Conservation (phyloP, 306 rosid species). For the Dicorynia guianensis region DNA sequence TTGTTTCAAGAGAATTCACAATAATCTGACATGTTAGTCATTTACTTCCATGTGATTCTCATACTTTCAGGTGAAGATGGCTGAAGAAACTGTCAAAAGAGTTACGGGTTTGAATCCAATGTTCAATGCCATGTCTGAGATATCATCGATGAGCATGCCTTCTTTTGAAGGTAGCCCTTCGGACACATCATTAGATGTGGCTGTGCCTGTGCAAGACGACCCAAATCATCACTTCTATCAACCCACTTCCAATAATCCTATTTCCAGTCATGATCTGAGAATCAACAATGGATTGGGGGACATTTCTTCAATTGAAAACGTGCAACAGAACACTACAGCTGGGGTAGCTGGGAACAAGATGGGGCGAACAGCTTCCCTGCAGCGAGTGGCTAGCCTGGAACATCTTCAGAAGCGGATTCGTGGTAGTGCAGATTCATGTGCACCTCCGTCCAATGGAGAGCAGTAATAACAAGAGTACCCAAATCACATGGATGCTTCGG, state of each 20-base stretch:
- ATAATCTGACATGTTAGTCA: constrained; percentile 23
- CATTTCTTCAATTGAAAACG: constrained; percentile 61
- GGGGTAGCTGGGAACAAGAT: constrained; percentile 60
- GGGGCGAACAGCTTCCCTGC: constrained; percentile 66
- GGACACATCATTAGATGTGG: constrained; percentile 74
- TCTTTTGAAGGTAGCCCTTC: constrained; percentile 77
- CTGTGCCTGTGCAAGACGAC: constrained; percentile 78
- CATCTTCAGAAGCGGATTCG: constrained; percentile 90
- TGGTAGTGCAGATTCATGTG: constrained; percentile 51
- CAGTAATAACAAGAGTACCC: constrained; percentile 41
- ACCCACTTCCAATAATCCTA: constrained; percentile 50
- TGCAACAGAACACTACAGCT: constrained; percentile 54
- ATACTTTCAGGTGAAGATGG: constrained; percentile 80
- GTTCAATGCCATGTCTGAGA: constrained; percentile 63
- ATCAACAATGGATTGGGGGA: constrained; percentile 58
- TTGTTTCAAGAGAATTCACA: background rate
- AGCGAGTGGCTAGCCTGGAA: constrained; percentile 97
- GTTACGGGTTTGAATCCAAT: constrained; percentile 73
- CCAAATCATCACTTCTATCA: constrained; percentile 60
- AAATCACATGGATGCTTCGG: constrained; percentile 29
- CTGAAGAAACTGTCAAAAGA: constrained; percentile 87
- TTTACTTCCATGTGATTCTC: constrained; percentile 35
- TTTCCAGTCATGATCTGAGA: constrained; percentile 49
- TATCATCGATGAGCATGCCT: constrained; percentile 65
- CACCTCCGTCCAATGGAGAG: constrained; percentile 58